These are phyloP conservation scores for Lodderomyces beijingensis DNA, from an alignment of 1,139 yeast species.

Conservation along the genomic window DNA sequence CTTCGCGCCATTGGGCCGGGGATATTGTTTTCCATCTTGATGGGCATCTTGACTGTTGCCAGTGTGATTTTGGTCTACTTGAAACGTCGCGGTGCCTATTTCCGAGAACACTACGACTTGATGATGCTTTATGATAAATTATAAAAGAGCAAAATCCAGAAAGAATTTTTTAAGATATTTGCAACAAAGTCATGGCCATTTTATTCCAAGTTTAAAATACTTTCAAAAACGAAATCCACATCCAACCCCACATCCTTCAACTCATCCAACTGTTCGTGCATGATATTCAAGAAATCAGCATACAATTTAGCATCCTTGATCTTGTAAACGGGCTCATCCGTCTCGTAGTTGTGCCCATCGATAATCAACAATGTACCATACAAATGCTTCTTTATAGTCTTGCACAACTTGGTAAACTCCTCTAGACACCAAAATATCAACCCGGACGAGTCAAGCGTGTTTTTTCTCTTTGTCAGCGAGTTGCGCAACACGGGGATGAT, in stretches of 20 bases:
- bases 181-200: too few relatives aligned
- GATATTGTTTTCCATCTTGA: conserved; percentile 60
- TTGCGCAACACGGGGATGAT: conserved; percentile 11
- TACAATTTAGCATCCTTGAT: conserved; percentile 30
- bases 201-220: conserved; percentile 14
- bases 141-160: conserved; percentile 11
- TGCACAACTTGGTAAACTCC: conserved; percentile 59
- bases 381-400: conserved; percentile 61
- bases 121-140: conserved; percentile 50
- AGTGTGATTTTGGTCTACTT: conserved; percentile 43
- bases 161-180: neutral
- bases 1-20: conserved; percentile 65
- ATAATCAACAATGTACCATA: conserved; percentile 52
- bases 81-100: conserved; percentile 54
- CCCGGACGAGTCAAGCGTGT: conserved; percentile 36
- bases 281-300: conserved; percentile 46
- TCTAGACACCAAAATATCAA: conserved; percentile 63
- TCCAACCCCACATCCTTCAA: conserved; percentile 68
- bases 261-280: conserved; percentile 58
- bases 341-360: conserved; percentile 20
- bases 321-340: conserved; percentile 22
- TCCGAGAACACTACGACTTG: conserved; percentile 65
- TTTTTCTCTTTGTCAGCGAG: conserved; percentile 11
- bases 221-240: conserved; percentile 58
- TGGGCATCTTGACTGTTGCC: conserved; percentile 50